Conservation (phyloP, 352 stramenopile genomes). For the Thalassiosira mediterranea region DNA sequence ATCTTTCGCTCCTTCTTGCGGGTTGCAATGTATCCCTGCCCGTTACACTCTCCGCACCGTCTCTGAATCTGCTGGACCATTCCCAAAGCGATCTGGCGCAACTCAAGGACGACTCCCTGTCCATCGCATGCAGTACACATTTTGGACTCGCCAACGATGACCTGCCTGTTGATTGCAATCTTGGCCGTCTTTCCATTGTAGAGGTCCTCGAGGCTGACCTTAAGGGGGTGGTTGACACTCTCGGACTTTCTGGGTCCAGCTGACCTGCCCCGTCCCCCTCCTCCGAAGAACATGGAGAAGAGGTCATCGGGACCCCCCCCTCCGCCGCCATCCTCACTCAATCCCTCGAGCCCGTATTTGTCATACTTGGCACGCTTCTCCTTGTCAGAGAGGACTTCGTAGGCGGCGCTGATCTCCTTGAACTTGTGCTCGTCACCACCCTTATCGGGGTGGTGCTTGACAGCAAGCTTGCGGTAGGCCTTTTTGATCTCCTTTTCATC, state of each 20-base stretch:
- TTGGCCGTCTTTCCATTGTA: conserved; percentile 99
- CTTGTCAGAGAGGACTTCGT: conserved; percentile 94
- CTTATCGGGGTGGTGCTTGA: conserved; percentile 77
- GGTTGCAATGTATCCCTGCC: conserved; percentile 64
- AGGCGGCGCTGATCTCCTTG: conserved; percentile 88
- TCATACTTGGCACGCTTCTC: conserved; percentile 85
- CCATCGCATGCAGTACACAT: conserved; percentile 93
- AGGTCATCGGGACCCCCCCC: conserved; percentile 85
- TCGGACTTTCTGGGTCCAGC: conserved; percentile 91
- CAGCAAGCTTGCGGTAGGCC: conserved; percentile 66
- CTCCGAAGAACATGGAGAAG: conserved; percentile 95
- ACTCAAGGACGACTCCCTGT: conserved; percentile 91
- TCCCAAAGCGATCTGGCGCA: conserved; percentile 93
- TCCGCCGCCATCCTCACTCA: conserved; percentile 87
- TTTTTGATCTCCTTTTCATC: conserved; percentile 69
- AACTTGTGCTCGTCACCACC: conserved; percentile 81
- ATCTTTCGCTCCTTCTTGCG: conserved; percentile 69
- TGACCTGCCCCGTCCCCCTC: conserved; percentile 20
- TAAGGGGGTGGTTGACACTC: conserved; percentile 90
- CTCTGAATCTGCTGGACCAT: conserved; percentile 98
- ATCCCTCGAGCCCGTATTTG: conserved; percentile 94
- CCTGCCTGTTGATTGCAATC: conserved; percentile 93
- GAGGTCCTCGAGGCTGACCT: conserved; percentile 95
- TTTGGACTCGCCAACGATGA: conserved; percentile 79
- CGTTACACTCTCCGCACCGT: conserved; percentile 91